Evolutionary conservation across 768 basidiomycete species (phyloP).

Genomic region (Collybiopsis confluens): DNA sequence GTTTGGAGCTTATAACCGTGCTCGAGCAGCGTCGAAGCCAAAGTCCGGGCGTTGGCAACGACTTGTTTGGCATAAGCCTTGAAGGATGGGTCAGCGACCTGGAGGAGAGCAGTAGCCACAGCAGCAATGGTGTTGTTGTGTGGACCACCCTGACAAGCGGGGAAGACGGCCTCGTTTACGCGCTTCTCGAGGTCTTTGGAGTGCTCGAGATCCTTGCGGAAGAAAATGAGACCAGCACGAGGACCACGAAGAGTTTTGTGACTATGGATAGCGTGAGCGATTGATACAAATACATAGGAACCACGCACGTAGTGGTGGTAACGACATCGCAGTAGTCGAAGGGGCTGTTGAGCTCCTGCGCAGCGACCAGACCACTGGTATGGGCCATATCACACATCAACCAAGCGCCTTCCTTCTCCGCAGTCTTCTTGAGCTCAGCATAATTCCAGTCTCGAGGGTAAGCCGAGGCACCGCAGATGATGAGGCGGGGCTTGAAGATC

Average conservation of each 20-base stretch:
- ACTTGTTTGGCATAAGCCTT: constrained; percentile 93
- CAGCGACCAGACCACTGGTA: constrained; percentile 92
- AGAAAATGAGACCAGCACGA: constrained; percentile 97
- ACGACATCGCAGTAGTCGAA: constrained; percentile 98
- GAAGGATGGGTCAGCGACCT: constrained; percentile 86
- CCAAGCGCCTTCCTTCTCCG: constrained; percentile 86
- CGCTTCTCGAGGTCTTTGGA: constrained; percentile 90
- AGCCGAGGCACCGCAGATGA: constrained; percentile 98
- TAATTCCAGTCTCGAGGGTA: constrained; percentile 99
- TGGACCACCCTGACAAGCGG: constrained; percentile 98
- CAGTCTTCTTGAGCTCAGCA: constrained; percentile 69
- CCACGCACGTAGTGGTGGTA: constrained; percentile 93
- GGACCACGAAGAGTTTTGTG: constrained; percentile 99
- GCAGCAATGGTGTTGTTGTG: constrained; percentile 98
- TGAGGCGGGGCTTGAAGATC: constrained; percentile 90
- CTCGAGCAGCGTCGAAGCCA: constrained; percentile 65
- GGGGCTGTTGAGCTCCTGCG: constrained; percentile 83
- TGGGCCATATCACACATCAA: constrained; percentile 98
- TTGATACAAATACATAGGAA: no score
- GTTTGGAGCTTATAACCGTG: constrained; percentile 97
- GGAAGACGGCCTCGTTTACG: constrained; percentile 98
- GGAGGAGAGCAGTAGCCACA: constrained; percentile 88
- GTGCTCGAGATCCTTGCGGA: constrained; percentile 85
- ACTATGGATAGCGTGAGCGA: no score
- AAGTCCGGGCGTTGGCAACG: constrained; percentile 77